Evolutionary conservation across 1,284 basidiomycete species (phyloP).

Genomic region (Kalmanozyma brasiliensis): DNA sequence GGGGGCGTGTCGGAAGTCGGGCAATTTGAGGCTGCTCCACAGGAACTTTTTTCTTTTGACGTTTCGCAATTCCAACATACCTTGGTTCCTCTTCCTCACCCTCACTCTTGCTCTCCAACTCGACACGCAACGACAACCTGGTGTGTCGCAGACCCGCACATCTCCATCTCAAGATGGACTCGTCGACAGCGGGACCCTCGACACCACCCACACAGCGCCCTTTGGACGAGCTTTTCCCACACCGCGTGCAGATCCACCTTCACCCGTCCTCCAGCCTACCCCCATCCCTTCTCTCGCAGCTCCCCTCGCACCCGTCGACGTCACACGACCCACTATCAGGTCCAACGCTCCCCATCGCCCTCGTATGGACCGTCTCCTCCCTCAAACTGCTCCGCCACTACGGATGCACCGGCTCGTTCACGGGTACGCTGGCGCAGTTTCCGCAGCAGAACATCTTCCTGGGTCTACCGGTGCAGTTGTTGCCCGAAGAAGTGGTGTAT

Average conservation of each 20-base stretch:
- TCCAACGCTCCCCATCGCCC: slow-evolving; percentile 8
- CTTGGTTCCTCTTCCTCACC: no score
- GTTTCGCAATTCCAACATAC: no score
- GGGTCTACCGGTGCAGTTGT: slow-evolving; percentile 84
- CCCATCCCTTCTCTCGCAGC: not conserved
- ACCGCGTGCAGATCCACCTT: slow-evolving; percentile 36
- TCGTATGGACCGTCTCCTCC: slow-evolving; percentile 40
- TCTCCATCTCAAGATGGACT: not conserved
- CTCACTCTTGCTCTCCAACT: no score
- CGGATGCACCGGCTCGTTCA: slow-evolving; percentile 83
- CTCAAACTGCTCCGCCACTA: slow-evolving; percentile 70
- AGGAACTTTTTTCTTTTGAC: no score
- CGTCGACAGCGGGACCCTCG: not conserved
- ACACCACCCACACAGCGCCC: not conserved
- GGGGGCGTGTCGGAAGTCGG: no score
- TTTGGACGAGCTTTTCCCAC: slow-evolving; percentile 4
- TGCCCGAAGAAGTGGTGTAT: slow-evolving; percentile 90
- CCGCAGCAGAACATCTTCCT: slow-evolving; percentile 97
- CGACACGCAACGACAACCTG: no score
- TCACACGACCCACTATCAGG: no score
- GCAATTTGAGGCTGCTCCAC: no score
- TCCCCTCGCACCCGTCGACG: not conserved
- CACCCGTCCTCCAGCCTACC: slow-evolving; percentile 16
- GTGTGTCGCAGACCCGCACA: not conserved
- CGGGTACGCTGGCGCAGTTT: slow-evolving; percentile 90